Base-by-base conservation (phyloP, 192 early-diverging fungal species). In the Ambispora gerdemannii region DNA sequence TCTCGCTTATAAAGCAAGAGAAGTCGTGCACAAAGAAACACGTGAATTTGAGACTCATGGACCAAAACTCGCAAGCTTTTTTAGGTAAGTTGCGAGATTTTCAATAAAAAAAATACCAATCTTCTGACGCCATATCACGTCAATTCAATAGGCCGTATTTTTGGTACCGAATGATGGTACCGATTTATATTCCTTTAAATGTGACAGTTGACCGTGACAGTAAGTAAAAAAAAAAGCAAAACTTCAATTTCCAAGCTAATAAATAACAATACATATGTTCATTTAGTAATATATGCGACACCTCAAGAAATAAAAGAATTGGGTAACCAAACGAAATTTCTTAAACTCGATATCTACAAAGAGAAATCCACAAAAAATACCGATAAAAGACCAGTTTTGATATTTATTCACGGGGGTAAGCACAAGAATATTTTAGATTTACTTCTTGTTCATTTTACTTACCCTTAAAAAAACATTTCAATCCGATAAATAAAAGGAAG, bases 321-420 rank as follows among this genome's bases (percentile, higher is more conserved):
- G 35, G 77, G 77, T n/a, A 69, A 68, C 61, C 47, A 79, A n/a
- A 62, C 71, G 17, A 67, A 52, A 3, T 31, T 19, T n/a, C 69
- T 78, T 71, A 63, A 47, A 32, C 31, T 78, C 55, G 77, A 78
- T 25, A 71, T 78, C 62, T 78, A 78, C 35, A 34, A 56, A 71
- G 74, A 73, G 22, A 53, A 71, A 49, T 36, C 70, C 8, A 55
- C 71, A 17, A 3, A 73, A 55, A 67, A 67, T 35, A 72, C 53
- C 10, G 77, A 78, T 25, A 53, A 66, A n/a, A 55, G 65, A 49
- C 77, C 77, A 27, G 62, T 78, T 25, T 58, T 78, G 19, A 67
- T 78, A 70, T 50, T 62, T 38, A 28, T 67, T 50, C 63, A 38
- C 31, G 62, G 38, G 31, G 22, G 50, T 58, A 55, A 19, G n/a